phyloP scores from a whole-genome alignment of 495 filamentous ascomycete species.

The Xylaria nigripes region DNA sequence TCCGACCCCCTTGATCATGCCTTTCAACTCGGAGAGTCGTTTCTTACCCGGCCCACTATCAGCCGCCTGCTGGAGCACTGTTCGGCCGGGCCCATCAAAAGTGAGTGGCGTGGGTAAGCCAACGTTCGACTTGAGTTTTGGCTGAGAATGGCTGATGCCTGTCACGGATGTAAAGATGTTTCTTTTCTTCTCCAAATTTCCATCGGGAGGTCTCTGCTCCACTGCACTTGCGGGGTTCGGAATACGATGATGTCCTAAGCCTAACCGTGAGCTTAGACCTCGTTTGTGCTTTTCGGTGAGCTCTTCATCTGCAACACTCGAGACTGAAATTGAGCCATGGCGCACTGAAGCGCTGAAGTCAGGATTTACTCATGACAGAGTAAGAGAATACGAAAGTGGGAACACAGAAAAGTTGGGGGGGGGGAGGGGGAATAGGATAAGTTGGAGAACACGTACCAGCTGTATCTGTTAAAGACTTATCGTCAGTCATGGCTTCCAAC shows the following conservation, averaged over 20 bases:
- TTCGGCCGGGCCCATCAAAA: slow-evolving; percentile 17
- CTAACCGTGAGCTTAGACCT: slow-evolving; percentile 13
- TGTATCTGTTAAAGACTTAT: slow-evolving; percentile 13
- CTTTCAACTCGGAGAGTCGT: slow-evolving; percentile 23
- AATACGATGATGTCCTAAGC: slow-evolving; percentile 14
- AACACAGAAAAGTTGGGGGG: too few species aligned
- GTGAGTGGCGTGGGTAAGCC: slow-evolving; percentile 6
- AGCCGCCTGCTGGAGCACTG: not conserved
- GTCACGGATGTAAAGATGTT: slow-evolving; percentile 11
- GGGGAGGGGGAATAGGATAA: too few species aligned
- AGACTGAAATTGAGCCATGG: slow-evolving; percentile 18
- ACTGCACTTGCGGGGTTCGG: slow-evolving; percentile 5
- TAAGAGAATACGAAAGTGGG: not conserved
- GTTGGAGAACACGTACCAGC: slow-evolving; percentile 2
- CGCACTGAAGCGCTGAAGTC: slow-evolving; percentile 10
- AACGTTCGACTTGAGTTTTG: slow-evolving; percentile 17
- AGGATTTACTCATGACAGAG: not conserved
- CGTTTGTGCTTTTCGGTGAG: slow-evolving; percentile 10
- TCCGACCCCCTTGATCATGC: slow-evolving; percentile 26
- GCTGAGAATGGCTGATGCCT: slow-evolving; percentile 15
- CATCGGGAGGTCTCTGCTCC: slow-evolving; percentile 10
- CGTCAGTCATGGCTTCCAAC: not conserved
- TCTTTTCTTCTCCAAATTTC: slow-evolving; percentile 10
- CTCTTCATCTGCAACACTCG: slow-evolving; percentile 19
- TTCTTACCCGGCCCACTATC: slow-evolving; percentile 18